A percentile compares a stretch with the other conserved stretches of the same genome.
Evolutionary conservation across 495 filamentous ascomycete genomes (phyloP).

Genomic region (Penicillium tannophilum): DNA sequence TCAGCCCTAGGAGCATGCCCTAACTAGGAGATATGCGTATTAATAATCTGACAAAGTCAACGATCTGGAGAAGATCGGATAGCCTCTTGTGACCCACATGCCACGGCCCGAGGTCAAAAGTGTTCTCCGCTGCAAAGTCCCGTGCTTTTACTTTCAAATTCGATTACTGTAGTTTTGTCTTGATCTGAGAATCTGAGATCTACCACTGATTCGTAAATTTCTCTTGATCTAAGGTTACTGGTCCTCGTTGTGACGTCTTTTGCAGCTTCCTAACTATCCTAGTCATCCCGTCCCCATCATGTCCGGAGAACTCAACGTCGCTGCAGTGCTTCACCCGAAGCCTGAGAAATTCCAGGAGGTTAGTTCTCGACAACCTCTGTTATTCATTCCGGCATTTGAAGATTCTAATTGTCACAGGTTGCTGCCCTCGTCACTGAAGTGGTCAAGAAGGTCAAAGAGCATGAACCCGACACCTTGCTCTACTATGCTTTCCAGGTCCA

Average conservation of each 20-base stretch:
- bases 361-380: not conserved
- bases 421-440: constrained; percentile 26
- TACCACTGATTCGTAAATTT: too few species aligned
- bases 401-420: constrained; percentile 17
- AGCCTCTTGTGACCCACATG: constrained; percentile 18
- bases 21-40: not conserved
- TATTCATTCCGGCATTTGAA: not conserved
- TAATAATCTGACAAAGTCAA: not conserved
- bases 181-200: too few species aligned
- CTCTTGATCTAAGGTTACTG: too few species aligned
- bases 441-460: constrained; percentile 30
- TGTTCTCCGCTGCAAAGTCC: not conserved
- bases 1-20: too few species aligned
- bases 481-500: constrained; percentile 33
- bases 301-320: constrained; percentile 34
- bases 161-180: too few species aligned
- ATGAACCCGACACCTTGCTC: constrained; percentile 38
- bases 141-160: too few species aligned
- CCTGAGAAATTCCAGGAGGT: constrained; percentile 39
- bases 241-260: too few species aligned
- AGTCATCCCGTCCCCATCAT: constrained; percentile 10
- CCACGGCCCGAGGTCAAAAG: constrained; percentile 13
- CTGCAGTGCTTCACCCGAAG: constrained; percentile 33
- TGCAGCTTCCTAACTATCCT: not conserved
- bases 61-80: constrained; percentile 15